A percentile compares a stretch with the other conserved stretches of the same genome.
These are phyloP conservation scores for Coniochaeta ligniaria DNA, from an alignment of 2,329 filamentous ascomycete genomes.

Conservation along the genomic window DNA sequence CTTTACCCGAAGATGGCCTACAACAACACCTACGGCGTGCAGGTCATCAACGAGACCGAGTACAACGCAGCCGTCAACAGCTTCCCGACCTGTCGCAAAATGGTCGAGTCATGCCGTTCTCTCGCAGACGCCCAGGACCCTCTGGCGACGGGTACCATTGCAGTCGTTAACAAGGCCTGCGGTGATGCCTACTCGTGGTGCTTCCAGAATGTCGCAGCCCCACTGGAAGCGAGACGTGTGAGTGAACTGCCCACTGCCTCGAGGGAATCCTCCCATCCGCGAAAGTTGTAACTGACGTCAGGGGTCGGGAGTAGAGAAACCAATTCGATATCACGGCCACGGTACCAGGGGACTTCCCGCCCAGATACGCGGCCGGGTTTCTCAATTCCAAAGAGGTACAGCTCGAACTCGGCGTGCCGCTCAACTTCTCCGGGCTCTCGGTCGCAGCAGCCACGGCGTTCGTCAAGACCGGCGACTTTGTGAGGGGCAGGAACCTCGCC, in stretches of 20 bases:
- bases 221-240: conserved; percentile 4
- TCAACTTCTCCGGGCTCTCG: conserved; percentile 46
- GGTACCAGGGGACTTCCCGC: conserved; percentile 38
- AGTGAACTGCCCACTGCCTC: not conserved
- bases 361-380: conserved; percentile 42
- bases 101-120: conserved; percentile 7
- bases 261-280: too few relatives aligned
- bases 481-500: conserved; percentile 25
- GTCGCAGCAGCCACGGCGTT: conserved; percentile 35
- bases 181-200: conserved; percentile 9
- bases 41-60: conserved; percentile 14
- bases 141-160: conserved; percentile 5
- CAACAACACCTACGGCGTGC: conserved; percentile 31
- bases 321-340: conserved; percentile 49
- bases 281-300: not conserved
- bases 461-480: conserved; percentile 17
- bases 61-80: conserved; percentile 9
- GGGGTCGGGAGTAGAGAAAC: conserved; percentile 21
- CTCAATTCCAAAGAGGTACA: conserved; percentile 49
- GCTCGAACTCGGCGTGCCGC: conserved; percentile 46
- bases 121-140: conserved; percentile 9
- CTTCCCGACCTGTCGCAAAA: conserved; percentile 7
- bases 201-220: conserved; percentile 6
- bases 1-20: conserved; percentile 34
- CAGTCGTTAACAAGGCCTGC: conserved; percentile 12